Base-by-base conservation (phyloP, 192 early-diverging fungal genomes). In the Gryganskiella cystojenkinii region DNA sequence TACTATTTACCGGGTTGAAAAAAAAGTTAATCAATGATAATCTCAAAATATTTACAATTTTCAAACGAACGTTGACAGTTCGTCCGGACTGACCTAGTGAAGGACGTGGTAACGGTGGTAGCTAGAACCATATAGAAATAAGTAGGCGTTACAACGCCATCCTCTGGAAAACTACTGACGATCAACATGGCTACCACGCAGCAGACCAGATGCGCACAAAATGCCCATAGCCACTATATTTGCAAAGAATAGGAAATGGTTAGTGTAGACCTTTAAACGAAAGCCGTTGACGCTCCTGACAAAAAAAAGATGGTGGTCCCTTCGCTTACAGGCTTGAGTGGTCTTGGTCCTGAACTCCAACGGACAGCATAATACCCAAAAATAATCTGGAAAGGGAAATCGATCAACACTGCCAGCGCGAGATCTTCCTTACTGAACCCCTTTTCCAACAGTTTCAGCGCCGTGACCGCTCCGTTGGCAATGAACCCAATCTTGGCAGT, bases 301-400 rank as follows among this genome's bases (percentile, higher is more conserved):
- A 20, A 71, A 58, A 43, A 40, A 46, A 78, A 40, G 13, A 40
- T 13, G 13, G 13, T 40, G 13, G 37, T 40, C 7, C 37, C 5
- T 40, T 13, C 37, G 13, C 82, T 67, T 81, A 93, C 92, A 43
- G 97, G 96, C 28, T 84, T 89, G 64, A 98, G 81, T 5, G 97
- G 95, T 46, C 91, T 84, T 9, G 81, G 74, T 6, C 98, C 98
- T 64, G 84, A 89, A 54, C 94, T 96, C 98, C 96, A 99, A 57
- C 92, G 92, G 17, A 95, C 98, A 0, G 97, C 96, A 81, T 96
- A 97, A 80, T 98, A 98, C 15, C 98, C 98, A 86, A 99, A 96
- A 62, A 98, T 82, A 45, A 99, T 90, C 80, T 99, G 96, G 55
- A 97, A 87, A 1, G 98, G 98, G 56, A 99, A 99, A 75, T 99